Evolutionary conservation across 139 green algal genomes (phyloP), one percentile per base, ranked within the genome.

Genomic region (Raphidocelis subcapitata): DNA sequence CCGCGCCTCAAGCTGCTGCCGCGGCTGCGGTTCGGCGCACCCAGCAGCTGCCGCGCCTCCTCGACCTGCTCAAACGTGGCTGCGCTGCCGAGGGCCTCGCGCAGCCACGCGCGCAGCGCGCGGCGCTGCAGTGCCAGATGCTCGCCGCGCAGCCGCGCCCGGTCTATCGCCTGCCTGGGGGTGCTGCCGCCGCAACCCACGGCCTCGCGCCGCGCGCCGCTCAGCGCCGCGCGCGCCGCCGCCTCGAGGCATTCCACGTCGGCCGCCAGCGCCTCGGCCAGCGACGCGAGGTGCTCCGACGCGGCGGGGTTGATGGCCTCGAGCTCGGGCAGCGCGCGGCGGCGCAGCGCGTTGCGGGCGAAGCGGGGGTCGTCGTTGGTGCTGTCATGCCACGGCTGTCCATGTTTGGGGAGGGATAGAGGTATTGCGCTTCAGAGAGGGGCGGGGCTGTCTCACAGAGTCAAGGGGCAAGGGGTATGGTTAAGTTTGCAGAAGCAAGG

Each of bases 291-390:
- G 29, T 70, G 74, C 20, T 69, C n/a, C 32, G 82, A 77, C 26
- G 74, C 74, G 3, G 47, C 46, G 0, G 71, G 44, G 56, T 84
- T 84, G 75, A 87, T 72, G 14, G 5, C 15, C 10, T 61, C 37
- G 47, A 87, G 71, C 24, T 36, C 29, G 1, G 82, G 77, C 67
- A 84, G 60, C 23, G 84, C 41, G 57, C 75, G 36, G 15, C 72
- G 65, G 14, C 82, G 74, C 5, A 87, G 24, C 8, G 60, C 54
- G 71, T 87, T 87, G 51, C 82, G 82, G 20, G 69, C 55, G 23
- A 67, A 65, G 47, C 62, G 65, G 62, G 37, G 3, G 64, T 83
- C 69, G 31, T 33, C 71, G 60, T 87, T 87, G 24, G 82, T 87
- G 54, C 51, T 75, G 75, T 87, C 82, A 26, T 82, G 62, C 51